A percentile compares a stretch with the other conserved stretches of the same genome.
Conservation (phyloP, 768 basidiomycete genomes). For the Melanogaster broomeanus region DNA sequence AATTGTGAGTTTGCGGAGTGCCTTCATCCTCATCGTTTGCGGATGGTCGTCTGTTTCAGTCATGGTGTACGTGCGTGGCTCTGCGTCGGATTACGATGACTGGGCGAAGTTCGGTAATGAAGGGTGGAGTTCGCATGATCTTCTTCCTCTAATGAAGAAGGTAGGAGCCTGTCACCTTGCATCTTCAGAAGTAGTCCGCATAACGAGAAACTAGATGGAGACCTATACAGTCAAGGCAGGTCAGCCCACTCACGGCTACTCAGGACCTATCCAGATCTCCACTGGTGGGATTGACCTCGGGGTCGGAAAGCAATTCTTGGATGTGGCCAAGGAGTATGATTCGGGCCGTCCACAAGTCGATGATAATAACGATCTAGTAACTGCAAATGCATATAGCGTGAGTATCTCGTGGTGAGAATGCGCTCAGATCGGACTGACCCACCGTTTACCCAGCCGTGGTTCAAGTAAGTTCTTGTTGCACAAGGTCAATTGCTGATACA, state of each 20-base stretch:
- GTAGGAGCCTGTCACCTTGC: not conserved
- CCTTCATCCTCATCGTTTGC: not conserved
- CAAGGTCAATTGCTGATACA: not conserved
- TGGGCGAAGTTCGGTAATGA: slow-evolving; percentile 24
- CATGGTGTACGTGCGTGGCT: slow-evolving; percentile 20
- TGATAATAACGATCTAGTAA: slow-evolving; percentile 49
- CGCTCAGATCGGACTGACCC: not conserved
- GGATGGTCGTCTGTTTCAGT: slow-evolving; percentile 2
- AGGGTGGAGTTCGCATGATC: slow-evolving; percentile 25
- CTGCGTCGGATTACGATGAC: slow-evolving; percentile 30
- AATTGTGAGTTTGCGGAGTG: slow-evolving; percentile 12
- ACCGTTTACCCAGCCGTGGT: slow-evolving; percentile 8
- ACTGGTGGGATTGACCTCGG: slow-evolving; percentile 4
- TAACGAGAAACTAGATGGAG: slow-evolving; percentile 21
- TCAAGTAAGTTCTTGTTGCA: slow-evolving; percentile 14
- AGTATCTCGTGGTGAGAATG: slow-evolving; percentile 1
- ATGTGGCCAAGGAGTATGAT: slow-evolving; percentile 48
- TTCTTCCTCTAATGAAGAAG: slow-evolving; percentile 29
- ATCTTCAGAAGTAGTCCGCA: not conserved
- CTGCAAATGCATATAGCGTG: slow-evolving; percentile 25
- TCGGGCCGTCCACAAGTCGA: slow-evolving; percentile 43
- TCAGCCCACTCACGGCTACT: slow-evolving; percentile 37
- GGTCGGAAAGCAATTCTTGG: slow-evolving; percentile 45
- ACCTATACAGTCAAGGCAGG: slow-evolving; percentile 32
- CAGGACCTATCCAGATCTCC: slow-evolving; percentile 32